A percentile compares a stretch with the other conserved stretches of the same genome.
These are phyloP conservation scores for Hamamelis virginiana DNA, from an alignment of 164 flowering plant genomes.

Conservation along the genomic window DNA sequence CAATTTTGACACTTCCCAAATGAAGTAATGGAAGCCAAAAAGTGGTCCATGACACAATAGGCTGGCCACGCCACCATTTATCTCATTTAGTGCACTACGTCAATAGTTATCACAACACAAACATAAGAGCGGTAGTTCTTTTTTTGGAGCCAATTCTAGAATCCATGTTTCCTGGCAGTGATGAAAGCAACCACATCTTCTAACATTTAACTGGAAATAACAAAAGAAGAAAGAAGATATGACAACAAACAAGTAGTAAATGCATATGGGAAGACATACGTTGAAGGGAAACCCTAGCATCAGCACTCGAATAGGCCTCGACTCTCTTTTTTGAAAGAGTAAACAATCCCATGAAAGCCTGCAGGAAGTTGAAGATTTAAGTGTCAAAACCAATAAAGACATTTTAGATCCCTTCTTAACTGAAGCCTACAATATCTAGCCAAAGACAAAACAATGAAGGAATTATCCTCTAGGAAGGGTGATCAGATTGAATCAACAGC, in stretches of 20 bases:
- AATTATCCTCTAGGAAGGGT: too few species aligned
- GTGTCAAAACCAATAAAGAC: neutral
- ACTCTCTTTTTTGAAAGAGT: constrained; percentile 23
- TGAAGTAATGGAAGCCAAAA: neutral
- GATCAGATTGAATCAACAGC: neutral
- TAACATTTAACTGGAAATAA: neutral
- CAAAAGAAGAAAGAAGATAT: neutral
- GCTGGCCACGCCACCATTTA: neutral
- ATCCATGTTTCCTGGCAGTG: neutral
- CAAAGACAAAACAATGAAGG: too few species aligned
- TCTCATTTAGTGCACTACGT: neutral
- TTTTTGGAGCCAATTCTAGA: neutral
- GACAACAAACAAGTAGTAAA: too few species aligned
- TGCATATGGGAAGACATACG: constrained; percentile 10
- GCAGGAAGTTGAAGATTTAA: neutral
- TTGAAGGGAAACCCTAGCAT: constrained; percentile 23
- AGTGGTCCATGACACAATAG: neutral
- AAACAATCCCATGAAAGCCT: constrained; percentile 28
- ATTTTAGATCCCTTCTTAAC: neutral
- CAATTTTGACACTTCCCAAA: neutral
- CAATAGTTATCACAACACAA: neutral
- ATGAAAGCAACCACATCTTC: constrained; percentile 1
- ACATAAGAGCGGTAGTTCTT: neutral
- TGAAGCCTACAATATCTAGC: neutral
- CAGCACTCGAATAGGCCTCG: constrained; percentile 24